These are phyloP conservation scores for Lepraria neglecta DNA, from an alignment of 495 filamentous ascomycete species.

Conservation along the genomic window DNA sequence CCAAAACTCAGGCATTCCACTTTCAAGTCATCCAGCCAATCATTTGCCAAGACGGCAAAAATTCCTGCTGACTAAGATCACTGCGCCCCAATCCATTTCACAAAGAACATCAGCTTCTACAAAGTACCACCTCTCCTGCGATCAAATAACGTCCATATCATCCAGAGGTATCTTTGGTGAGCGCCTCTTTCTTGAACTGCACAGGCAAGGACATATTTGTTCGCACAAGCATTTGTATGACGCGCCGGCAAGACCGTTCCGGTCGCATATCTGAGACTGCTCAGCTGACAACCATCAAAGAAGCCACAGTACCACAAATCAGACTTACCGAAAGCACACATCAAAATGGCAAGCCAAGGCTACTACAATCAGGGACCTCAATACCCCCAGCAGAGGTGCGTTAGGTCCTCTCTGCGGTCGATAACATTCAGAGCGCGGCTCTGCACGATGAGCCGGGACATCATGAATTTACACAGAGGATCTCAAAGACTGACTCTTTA, in stretches of 20 bases:
- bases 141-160: background rate
- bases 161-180: background rate
- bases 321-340: background rate
- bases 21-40: conserved; percentile 3
- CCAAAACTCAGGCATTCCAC: too few relatives aligned
- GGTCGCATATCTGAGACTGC: conserved; percentile 3
- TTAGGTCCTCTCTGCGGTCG: conserved; percentile 19
- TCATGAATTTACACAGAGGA: background rate
- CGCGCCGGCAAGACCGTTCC: conserved; percentile 1
- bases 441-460: background rate
- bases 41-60: background rate
- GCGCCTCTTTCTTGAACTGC: background rate
- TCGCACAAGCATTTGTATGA: conserved; percentile 6
- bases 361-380: conserved; percentile 39
- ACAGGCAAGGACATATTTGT: background rate
- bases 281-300: conserved; percentile 11
- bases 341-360: conserved; percentile 43
- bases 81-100: conserved; percentile 8
- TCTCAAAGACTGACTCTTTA: conserved; percentile 9
- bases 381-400: conserved; percentile 37
- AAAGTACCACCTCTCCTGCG: background rate
- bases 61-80: conserved; percentile 1
- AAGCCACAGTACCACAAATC: conserved; percentile 2
- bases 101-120: conserved; percentile 4
- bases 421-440: conserved; percentile 7